Percentiles rank a stretch among this genome's conserved stretches.
These are phyloP conservation scores for Arabis alpina DNA, from an alignment of 345 rosid species.

Conservation along the genomic window DNA sequence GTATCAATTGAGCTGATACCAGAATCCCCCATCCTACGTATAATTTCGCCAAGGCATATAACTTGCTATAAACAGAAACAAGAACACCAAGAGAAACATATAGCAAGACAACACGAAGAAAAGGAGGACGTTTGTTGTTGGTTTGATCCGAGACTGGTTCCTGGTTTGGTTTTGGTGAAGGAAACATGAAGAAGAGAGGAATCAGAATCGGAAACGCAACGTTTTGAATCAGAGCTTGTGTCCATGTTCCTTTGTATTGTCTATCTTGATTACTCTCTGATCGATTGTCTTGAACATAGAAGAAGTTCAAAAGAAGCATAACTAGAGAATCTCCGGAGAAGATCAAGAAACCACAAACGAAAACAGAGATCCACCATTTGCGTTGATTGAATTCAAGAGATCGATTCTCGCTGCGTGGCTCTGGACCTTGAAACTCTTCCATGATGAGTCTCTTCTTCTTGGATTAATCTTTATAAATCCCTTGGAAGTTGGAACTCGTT, in stretches of 20 bases:
- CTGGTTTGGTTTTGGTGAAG: constrained; percentile 24
- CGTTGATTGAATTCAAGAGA: constrained; percentile 24
- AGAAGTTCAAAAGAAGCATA: constrained; percentile 41
- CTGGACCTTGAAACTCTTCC: constrained; percentile 31
- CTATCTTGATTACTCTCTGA: constrained; percentile 26
- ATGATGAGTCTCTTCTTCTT: constrained; percentile 35
- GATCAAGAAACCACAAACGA: constrained; percentile 36
- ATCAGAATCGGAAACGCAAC: constrained; percentile 40
- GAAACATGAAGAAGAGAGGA: constrained; percentile 37
- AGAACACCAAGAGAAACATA: constrained; percentile 48
- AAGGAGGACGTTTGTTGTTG: constrained; percentile 18
- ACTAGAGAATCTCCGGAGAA: constrained; percentile 36
- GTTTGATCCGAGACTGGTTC: constrained; percentile 3
- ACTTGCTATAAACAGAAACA: constrained; percentile 41
- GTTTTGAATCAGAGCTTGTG: constrained; percentile 41
- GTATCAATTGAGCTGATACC: constrained; percentile 53
- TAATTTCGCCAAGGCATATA: constrained; percentile 38
- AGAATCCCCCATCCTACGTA: constrained; percentile 50
- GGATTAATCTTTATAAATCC: constrained; percentile 6
- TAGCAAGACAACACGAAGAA: constrained; percentile 32
- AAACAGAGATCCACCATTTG: constrained; percentile 43
- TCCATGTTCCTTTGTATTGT: constrained; percentile 47
- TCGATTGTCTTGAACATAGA: constrained; percentile 36
- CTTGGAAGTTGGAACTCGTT: constrained; percentile 28
- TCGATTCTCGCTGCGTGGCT: constrained; percentile 27